phyloP scores from a whole-genome alignment of 306 rosid genomes.

The Coriaria nepalensis region DNA sequence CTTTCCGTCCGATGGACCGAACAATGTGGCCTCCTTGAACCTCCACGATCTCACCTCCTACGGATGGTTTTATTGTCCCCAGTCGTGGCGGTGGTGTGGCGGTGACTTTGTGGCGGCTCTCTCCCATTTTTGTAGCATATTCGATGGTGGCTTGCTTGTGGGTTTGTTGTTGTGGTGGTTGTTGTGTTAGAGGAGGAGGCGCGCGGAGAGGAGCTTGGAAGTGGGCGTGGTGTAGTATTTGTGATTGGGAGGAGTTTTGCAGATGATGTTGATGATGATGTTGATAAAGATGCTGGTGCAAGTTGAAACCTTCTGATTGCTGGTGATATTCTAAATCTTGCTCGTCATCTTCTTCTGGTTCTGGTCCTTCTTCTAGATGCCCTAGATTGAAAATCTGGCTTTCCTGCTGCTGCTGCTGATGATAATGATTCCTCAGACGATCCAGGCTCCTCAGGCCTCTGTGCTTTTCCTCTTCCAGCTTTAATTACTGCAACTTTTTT shows the following conservation, averaged over 20 bases:
- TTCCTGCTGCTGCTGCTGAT: constrained; percentile 8
- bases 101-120: constrained; percentile 18
- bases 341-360: not conserved
- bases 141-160: constrained; percentile 17
- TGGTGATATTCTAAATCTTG: constrained; percentile 12
- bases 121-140: constrained; percentile 70
- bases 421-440: constrained; percentile 42
- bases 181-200: too few species aligned
- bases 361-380: constrained; percentile 17
- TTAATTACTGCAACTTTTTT: constrained; percentile 8
- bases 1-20: constrained; percentile 66
- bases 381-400: constrained; percentile 16
- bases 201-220: too few species aligned
- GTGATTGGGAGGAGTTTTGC: not conserved
- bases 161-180: constrained; percentile 6
- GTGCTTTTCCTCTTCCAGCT: constrained; percentile 61
- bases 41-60: constrained; percentile 64
- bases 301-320: constrained; percentile 9
- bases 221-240: too few species aligned
- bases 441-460: constrained; percentile 57
- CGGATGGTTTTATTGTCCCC: constrained; percentile 20
- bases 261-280: constrained; percentile 18
- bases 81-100: constrained; percentile 18
- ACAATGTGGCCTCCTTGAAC: constrained; percentile 86
- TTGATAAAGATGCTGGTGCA: constrained; percentile 16